phyloP scores from a whole-genome alignment of 768 basidiomycete genomes.

The Daedaleopsis nitida region DNA sequence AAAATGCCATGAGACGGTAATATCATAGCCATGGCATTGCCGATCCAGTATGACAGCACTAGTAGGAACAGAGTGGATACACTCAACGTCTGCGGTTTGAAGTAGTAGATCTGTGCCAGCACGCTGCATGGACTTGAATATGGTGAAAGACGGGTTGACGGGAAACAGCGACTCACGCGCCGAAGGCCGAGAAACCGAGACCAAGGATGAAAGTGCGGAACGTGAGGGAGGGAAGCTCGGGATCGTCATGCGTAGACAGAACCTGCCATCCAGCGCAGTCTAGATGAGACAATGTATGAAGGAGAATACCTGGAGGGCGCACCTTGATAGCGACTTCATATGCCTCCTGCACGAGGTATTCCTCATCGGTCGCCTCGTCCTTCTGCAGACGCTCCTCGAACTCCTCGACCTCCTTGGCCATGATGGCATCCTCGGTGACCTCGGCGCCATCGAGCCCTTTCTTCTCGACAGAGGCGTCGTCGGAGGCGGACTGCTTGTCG shows the following conservation, averaged over 20 bases:
- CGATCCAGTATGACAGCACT: constrained; percentile 55
- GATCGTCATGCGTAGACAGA: constrained; percentile 38
- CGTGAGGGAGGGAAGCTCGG: constrained; percentile 46
- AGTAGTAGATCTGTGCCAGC: constrained; percentile 36
- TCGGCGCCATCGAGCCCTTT: constrained; percentile 17
- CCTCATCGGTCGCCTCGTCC: constrained; percentile 36
- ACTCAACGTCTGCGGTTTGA: constrained; percentile 50
- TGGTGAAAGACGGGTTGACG: not conserved
- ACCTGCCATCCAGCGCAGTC: constrained; percentile 26
- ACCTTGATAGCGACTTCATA: constrained; percentile 45
- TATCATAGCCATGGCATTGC: constrained; percentile 40
- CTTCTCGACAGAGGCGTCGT: constrained; percentile 28
- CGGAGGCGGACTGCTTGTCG: constrained; percentile 25
- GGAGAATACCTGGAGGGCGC: not conserved
- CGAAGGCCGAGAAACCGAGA: constrained; percentile 57
- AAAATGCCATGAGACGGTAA: constrained; percentile 34
- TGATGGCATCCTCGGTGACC: constrained; percentile 27
- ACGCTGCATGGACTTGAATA: constrained; percentile 22
- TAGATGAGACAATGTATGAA: not conserved
- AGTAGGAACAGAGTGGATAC: constrained; percentile 54
- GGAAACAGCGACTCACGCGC: constrained; percentile 38
- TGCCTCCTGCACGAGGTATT: constrained; percentile 38
- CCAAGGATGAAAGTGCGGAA: constrained; percentile 60
- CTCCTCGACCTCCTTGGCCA: constrained; percentile 31
- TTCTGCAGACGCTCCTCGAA: constrained; percentile 34